A percentile compares a stretch with the other conserved stretches of the same genome.
These are phyloP conservation scores for Leccinum variabile DNA, from an alignment of 1,284 basidiomycete genomes.

Conservation along the genomic window DNA sequence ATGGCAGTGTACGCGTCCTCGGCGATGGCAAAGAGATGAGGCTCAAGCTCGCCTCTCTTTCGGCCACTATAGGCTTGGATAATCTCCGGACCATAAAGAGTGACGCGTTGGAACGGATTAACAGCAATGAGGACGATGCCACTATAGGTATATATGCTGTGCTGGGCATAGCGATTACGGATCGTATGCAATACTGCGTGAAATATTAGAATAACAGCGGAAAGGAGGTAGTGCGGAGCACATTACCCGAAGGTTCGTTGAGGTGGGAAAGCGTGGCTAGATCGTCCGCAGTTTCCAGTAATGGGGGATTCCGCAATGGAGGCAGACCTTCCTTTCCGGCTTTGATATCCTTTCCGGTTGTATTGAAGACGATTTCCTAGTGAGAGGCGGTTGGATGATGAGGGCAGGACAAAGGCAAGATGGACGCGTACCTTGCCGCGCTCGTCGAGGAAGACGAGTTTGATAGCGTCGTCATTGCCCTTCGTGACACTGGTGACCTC, in stretches of 20 bases:
- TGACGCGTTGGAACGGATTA: conserved; percentile 96
- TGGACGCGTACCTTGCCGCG: conserved; percentile 71
- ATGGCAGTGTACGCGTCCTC: conserved; percentile 99
- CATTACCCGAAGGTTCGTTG: conserved; percentile 93
- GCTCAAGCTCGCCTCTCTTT: conserved; percentile 92
- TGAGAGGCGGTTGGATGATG: conserved; percentile 14
- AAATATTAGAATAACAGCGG: neutral
- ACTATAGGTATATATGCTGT: conserved; percentile 98
- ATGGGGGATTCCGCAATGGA: conserved; percentile 93
- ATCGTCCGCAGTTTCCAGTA: conserved; percentile 97
- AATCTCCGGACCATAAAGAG: conserved; percentile 92
- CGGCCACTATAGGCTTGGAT: conserved; percentile 96
- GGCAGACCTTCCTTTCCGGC: conserved; percentile 78
- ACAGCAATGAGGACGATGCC: conserved; percentile 98
- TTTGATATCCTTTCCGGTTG: conserved; percentile 76
- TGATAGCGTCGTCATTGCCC: conserved; percentile 66
- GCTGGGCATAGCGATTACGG: conserved; percentile 93
- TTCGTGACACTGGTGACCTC: conserved; percentile 72
- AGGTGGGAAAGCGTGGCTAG: conserved; percentile 96
- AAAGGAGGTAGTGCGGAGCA: neutral
- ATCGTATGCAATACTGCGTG: conserved; percentile 91
- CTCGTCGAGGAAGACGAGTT: conserved; percentile 80
- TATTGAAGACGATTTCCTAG: conserved; percentile 76
- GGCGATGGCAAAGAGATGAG: conserved; percentile 98
- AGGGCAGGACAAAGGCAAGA: conserved; percentile 12